Evolutionary conservation across 129 eudicot species (phyloP).

Genomic region (Tagetes patula): DNA sequence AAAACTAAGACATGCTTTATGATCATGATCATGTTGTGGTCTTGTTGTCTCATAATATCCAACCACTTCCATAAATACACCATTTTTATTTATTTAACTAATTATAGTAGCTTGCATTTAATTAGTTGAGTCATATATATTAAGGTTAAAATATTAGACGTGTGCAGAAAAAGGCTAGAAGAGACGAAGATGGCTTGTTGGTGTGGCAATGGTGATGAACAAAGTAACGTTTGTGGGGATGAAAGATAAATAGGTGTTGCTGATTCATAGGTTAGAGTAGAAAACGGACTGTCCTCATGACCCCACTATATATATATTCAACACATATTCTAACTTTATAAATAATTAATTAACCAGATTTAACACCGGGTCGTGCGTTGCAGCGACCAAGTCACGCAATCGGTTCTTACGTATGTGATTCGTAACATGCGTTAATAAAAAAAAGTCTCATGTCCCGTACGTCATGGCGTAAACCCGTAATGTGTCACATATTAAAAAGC

Average conservation of each 20-base stretch:
- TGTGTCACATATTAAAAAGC: no score
- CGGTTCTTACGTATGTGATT: no score
- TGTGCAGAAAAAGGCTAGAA: conserved; percentile 8
- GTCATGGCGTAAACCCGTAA: no score
- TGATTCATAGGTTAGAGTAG: conserved; percentile 51
- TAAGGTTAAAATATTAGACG: conserved; percentile 5
- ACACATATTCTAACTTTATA: neutral
- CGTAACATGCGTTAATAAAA: no score
- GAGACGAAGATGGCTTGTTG: conserved; percentile 38
- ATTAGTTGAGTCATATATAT: neutral
- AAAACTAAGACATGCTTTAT: conserved; percentile 34
- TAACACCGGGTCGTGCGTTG: no score
- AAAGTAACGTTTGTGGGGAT: conserved; percentile 48
- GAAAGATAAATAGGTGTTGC: conserved; percentile 14
- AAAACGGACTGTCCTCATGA: conserved; percentile 50
- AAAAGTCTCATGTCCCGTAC: no score
- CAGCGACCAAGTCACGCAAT: no score
- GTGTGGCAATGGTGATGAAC: conserved; percentile 59
- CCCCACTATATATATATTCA: conserved; percentile 10
- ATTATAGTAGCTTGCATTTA: neutral
- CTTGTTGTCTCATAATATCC: conserved; percentile 32
- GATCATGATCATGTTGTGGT: conserved; percentile 21
- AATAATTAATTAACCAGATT: no score
- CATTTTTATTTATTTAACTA: neutral
- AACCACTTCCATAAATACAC: conserved; percentile 32